A percentile compares a stretch with the other conserved stretches of the same genome.
Evolutionary conservation across 192 early-diverging fungal species (phyloP).

Genomic region (Mortierella claussenii): DNA sequence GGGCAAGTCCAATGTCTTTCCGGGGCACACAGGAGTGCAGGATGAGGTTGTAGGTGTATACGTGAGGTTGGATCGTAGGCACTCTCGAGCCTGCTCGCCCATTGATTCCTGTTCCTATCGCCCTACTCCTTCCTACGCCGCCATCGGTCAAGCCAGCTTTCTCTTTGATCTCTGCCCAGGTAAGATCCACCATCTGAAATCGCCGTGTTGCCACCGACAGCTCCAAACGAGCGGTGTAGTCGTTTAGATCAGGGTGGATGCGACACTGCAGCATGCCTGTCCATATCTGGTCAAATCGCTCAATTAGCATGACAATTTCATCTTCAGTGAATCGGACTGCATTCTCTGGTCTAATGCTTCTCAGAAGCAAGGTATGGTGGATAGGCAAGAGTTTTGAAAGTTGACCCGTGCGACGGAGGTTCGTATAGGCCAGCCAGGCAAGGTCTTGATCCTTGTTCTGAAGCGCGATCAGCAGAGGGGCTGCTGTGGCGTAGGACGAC

Average conservation of each 20-base stretch:
- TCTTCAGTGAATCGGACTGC: constrained; percentile 9
- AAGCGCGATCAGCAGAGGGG: constrained; percentile 37
- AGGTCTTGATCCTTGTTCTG: constrained; percentile 51
- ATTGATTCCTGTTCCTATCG: not conserved
- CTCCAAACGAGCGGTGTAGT: constrained; percentile 41
- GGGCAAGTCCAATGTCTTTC: constrained; percentile 36
- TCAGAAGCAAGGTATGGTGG: constrained; percentile 36
- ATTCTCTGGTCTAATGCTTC: constrained; percentile 29
- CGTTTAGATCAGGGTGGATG: constrained; percentile 47
- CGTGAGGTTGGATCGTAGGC: constrained; percentile 20
- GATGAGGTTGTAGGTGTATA: constrained; percentile 38
- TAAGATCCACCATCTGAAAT: constrained; percentile 23
- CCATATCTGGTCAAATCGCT: constrained; percentile 43
- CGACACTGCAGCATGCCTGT: constrained; percentile 22
- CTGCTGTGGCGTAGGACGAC: constrained; percentile 21
- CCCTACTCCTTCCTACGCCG: too few species aligned
- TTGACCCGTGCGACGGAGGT: constrained; percentile 23
- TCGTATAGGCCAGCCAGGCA: constrained; percentile 48
- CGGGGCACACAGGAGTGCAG: constrained; percentile 37
- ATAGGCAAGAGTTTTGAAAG: constrained; percentile 26
- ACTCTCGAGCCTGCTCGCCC: not conserved
- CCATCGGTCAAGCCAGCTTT: not conserved
- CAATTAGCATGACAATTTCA: constrained; percentile 1
- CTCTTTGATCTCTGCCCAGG: constrained; percentile 33
- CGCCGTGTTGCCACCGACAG: constrained; percentile 26